A percentile compares a stretch with the other conserved stretches of the same genome.
phyloP scores from a whole-genome alignment of 2,329 filamentous ascomycete species.

The Pleoardoris graminearum region DNA sequence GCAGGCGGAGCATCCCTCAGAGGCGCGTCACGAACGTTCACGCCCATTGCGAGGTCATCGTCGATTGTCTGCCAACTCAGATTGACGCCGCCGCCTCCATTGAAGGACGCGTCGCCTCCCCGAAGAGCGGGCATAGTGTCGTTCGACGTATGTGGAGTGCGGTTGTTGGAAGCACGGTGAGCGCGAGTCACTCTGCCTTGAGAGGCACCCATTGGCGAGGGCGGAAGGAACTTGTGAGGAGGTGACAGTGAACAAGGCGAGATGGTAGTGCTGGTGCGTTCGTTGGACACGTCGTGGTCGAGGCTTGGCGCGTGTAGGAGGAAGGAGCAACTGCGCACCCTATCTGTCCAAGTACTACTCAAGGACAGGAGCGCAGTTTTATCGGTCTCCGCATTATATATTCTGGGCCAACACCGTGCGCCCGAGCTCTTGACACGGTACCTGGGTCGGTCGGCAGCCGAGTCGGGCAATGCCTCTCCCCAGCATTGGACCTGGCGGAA shows the following conservation, averaged over 20 bases:
- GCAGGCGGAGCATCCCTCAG: too few species aligned
- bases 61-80: background rate
- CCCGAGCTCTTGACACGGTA: too few species aligned
- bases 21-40: background rate
- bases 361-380: too few species aligned
- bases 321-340: background rate
- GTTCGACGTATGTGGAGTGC: background rate
- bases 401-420: too few species aligned
- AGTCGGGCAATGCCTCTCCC: too few species aligned
- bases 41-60: background rate
- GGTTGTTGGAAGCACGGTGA: background rate
- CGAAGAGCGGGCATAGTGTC: background rate
- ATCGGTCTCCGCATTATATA: too few species aligned
- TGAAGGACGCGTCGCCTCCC: background rate
- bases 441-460: too few species aligned
- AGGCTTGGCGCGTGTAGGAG: background rate
- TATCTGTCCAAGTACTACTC: too few species aligned
- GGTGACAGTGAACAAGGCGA: background rate
- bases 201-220: background rate
- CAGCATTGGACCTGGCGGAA: too few species aligned
- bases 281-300: background rate
- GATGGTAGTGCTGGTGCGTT: background rate
- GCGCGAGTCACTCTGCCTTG: background rate
- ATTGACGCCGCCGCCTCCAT: background rate
- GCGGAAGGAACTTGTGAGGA: background rate